Evolutionary conservation across 2,329 filamentous ascomycete species (phyloP).

Genomic region (Calonectria pseudoturangicola): DNA sequence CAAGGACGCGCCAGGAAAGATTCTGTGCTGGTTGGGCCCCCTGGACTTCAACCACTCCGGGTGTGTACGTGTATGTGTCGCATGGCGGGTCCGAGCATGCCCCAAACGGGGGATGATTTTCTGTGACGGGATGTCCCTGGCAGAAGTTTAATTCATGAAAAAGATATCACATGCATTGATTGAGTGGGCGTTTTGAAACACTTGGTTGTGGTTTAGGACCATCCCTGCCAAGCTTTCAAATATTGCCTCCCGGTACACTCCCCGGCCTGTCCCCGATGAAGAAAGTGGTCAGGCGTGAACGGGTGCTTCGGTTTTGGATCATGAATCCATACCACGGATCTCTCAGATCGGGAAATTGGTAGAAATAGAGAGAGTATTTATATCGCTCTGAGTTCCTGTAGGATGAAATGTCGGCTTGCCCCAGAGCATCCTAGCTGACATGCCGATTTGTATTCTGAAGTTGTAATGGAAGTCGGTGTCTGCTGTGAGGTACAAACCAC

Average conservation of each 20-base stretch:
- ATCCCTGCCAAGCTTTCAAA: conserved; percentile 11
- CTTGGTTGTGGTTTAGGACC: conserved; percentile 3
- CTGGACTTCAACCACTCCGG: not conserved
- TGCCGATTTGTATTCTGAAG: no score
- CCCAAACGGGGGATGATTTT: not conserved
- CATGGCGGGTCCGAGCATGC: not conserved
- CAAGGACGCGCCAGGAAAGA: not conserved
- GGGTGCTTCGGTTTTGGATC: not conserved
- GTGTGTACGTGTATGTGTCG: not conserved
- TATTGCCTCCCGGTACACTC: not conserved
- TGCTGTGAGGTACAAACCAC: not conserved
- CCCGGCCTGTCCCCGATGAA: not conserved
- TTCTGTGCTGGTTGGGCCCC: not conserved
- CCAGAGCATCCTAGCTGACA: no score
- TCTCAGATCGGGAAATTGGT: not conserved
- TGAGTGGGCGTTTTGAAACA: conserved; percentile 1
- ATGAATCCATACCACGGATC: not conserved
- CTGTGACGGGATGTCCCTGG: not conserved
- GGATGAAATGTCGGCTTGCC: no score
- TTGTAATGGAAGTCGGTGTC: no score
- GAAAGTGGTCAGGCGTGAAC: not conserved
- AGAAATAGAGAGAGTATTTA: not conserved
- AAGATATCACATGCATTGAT: not conserved
- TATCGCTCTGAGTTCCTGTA: no score
- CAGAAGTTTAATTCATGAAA: not conserved